Conservation (phyloP, 768 basidiomycete genomes). For the Dioszegia hungarica region DNA sequence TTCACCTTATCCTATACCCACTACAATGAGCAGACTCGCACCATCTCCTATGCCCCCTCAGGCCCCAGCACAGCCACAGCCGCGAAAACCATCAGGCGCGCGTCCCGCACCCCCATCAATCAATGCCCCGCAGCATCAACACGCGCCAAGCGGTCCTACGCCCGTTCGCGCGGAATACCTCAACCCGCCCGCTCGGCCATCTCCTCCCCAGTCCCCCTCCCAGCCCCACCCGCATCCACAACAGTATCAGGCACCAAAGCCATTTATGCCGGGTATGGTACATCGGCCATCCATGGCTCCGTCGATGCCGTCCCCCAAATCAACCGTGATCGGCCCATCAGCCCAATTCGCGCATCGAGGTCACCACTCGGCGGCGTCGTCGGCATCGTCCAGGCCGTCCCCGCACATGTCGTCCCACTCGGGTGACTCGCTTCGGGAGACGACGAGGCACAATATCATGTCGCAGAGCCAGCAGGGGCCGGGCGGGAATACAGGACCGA, state of each 20-base stretch:
- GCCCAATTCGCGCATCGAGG: background rate
- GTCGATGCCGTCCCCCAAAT: conserved; percentile 8
- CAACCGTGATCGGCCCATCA: background rate
- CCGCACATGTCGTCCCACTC: background rate
- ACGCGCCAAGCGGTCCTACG: conserved; percentile 1
- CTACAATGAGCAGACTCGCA: background rate
- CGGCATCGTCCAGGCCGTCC: background rate
- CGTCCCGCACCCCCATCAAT: conserved; percentile 13
- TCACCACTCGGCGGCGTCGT: background rate
- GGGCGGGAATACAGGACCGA: background rate
- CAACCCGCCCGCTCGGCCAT: background rate
- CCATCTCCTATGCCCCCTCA: background rate
- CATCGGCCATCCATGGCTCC: background rate
- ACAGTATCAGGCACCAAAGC: conserved; percentile 1
- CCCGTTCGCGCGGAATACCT: conserved; percentile 4
- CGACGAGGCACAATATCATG: conserved; percentile 9
- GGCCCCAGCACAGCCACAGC: background rate
- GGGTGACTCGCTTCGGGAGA: background rate
- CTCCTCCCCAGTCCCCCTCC: background rate
- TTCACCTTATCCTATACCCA: background rate
- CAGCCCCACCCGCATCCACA: background rate
- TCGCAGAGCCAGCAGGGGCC: background rate
- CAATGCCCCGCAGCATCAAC: background rate
- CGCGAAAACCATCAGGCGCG: conserved; percentile 3
- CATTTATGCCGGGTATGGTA: too few species aligned